Base-by-base conservation (phyloP, 805 yeast species). In the Candida multigemmis region DNA sequence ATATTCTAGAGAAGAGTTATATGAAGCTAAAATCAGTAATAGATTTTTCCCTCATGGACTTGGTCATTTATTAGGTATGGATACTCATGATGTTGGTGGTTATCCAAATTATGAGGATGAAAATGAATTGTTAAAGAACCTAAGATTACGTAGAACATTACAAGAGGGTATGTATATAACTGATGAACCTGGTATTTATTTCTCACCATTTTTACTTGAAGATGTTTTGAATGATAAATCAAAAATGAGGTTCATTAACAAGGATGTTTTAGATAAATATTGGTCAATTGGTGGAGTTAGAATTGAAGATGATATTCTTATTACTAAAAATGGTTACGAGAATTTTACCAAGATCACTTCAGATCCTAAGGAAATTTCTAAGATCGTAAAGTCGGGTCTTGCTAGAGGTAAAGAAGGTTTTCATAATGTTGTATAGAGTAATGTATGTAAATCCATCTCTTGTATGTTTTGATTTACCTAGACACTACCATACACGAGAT, bases 1-100 rank as follows among this genome's bases (percentile, higher is more conserved):
- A 12, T 65, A 41, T 33, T 47, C 71, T 4, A 74, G 60, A 11
- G 70, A 77, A 12, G 91, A 85, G 37, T 74, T 89, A 18, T 74
- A 72, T 34, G 67, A 71, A 2, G 70, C 93, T 26, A 68, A 76
- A 31, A 73, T 79, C 4, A 73, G 93, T 3, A 79, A 77, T 4
- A 71, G 80, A 13, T 89, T 89, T 56, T 84, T 77, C 53, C 98
- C 98, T 3, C 98, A 91, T 47, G 98, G 98, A 0, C 60, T 91
- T 31, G 98, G 98, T 9, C 98, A 89, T 48, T 62, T 85, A 45
- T 56, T 89, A 21, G 98, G 98, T 14, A 67, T 89, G 79, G 96
- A 89, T 48, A 86, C 95, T 3, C 98, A 91, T 52, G 98, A 89
- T 54, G 93, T 85, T 24, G 97, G 84, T 22, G 97, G 98, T 1